Conservation (phyloP, 495 filamentous ascomycete genomes). For the Podospora australis region DNA sequence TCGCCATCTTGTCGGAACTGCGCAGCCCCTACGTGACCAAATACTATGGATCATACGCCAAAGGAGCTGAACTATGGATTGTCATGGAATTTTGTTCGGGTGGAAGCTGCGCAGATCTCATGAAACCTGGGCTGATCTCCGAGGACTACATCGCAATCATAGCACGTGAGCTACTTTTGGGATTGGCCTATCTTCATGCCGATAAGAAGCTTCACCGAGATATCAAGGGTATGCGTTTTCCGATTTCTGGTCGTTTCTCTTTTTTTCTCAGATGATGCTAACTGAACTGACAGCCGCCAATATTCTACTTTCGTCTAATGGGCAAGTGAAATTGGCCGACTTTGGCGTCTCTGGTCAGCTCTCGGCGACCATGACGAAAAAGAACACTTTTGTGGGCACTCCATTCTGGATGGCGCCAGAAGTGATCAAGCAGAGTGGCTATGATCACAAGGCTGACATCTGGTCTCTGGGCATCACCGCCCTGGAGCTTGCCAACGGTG, state of each 20-base stretch:
- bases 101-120: constrained; percentile 83
- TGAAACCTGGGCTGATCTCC: constrained; percentile 86
- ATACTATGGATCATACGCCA: constrained; percentile 93
- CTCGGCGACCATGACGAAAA: constrained; percentile 99
- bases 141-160: constrained; percentile 96
- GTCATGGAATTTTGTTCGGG: constrained; percentile 93
- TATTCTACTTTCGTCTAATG: constrained; percentile 75
- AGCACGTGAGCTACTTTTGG: constrained; percentile 78
- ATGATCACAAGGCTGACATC: constrained; percentile 97
- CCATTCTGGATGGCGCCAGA: constrained; percentile 99
- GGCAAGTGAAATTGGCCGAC: constrained; percentile 94
- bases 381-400: constrained; percentile 97
- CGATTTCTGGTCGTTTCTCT: not conserved
- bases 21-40: constrained; percentile 92
- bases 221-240: constrained; percentile 68
- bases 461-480: constrained; percentile 99
- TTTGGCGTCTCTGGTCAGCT: constrained; percentile 96
- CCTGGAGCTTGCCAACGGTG: constrained; percentile 84
- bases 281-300: constrained; percentile 86
- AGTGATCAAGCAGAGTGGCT: constrained; percentile 96
- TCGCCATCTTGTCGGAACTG: constrained; percentile 89
- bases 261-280: constrained; percentile 5
- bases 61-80: constrained; percentile 95
- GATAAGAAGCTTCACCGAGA: constrained; percentile 96
- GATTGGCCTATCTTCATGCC: constrained; percentile 85